Evolutionary conservation across 2,329 filamentous ascomycete genomes (phyloP).

Genomic region (Drechslera avenae): DNA sequence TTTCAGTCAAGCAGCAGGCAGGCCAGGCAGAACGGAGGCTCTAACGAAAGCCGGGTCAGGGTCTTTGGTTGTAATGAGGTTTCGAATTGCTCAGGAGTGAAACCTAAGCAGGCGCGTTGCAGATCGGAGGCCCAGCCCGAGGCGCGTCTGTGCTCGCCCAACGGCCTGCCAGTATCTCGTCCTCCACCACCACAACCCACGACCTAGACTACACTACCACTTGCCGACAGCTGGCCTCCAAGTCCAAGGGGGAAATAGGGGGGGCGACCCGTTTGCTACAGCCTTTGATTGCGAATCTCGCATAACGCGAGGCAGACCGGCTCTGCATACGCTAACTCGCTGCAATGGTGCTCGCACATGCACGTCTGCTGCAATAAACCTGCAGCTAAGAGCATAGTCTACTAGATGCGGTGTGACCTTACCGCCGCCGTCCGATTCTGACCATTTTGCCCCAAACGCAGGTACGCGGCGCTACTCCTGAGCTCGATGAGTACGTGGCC

Average conservation of each 20-base stretch:
- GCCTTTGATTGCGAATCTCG: constrained; percentile 14
- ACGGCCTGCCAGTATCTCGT: constrained; percentile 3
- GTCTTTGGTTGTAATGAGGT: neutral
- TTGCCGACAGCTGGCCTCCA: too few relatives aligned
- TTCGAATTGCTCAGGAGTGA: constrained; percentile 16
- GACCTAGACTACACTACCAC: too few relatives aligned
- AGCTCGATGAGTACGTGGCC: neutral
- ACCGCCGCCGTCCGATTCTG: constrained; percentile 12
- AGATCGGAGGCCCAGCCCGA: constrained; percentile 8
- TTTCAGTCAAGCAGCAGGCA: neutral
- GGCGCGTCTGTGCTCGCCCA: constrained; percentile 9
- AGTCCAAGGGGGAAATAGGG: neutral
- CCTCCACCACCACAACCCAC: neutral
- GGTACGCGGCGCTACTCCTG: constrained; percentile 31
- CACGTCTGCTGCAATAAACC: constrained; percentile 8
- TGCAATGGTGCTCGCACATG: constrained; percentile 1
- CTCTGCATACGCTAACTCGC: constrained; percentile 8
- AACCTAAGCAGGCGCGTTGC: constrained; percentile 12
- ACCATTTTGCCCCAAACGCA: constrained; percentile 18
- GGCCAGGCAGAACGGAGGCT: neutral
- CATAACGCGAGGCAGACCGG: constrained; percentile 11
- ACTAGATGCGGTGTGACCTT: constrained; percentile 11
- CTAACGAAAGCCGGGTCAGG: neutral
- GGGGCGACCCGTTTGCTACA: neutral
- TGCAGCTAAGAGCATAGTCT: constrained; percentile 8